These are phyloP conservation scores for Hypoxylon subgilvum DNA, from an alignment of 495 filamentous ascomycete genomes.

Conservation along the genomic window DNA sequence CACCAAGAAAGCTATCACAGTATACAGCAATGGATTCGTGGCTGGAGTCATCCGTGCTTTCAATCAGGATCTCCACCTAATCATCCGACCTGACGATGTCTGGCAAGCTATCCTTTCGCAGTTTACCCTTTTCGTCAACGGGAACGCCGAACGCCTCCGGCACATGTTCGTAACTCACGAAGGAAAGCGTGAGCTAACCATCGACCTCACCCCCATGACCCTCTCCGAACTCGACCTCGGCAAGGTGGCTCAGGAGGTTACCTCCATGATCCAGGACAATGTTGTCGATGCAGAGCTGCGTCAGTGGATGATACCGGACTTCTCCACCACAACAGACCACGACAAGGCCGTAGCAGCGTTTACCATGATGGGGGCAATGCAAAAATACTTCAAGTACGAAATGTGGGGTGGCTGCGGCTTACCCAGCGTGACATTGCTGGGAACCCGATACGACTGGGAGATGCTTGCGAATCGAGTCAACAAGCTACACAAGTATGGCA, in stretches of 20 bases:
- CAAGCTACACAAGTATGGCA: slow-evolving; percentile 46
- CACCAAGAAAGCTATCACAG: not conserved
- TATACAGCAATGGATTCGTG: not conserved
- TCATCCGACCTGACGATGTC: slow-evolving; percentile 49
- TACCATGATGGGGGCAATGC: slow-evolving; percentile 17
- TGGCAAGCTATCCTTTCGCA: slow-evolving; percentile 50
- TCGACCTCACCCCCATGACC: not conserved
- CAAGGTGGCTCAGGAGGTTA: not conserved
- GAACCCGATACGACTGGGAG: slow-evolving; percentile 51
- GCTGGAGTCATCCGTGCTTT: not conserved
- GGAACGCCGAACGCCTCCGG: slow-evolving; percentile 46
- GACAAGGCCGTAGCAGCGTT: slow-evolving; percentile 26
- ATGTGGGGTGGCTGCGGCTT: slow-evolving; percentile 47
- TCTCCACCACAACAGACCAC: slow-evolving; percentile 33
- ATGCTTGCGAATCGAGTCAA: slow-evolving; percentile 43
- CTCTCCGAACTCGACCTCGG: not conserved
- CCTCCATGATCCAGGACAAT: not conserved
- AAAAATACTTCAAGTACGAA: slow-evolving; percentile 5
- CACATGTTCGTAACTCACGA: slow-evolving; percentile 45
- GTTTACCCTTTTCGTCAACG: slow-evolving; percentile 44
- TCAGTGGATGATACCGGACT: slow-evolving; percentile 38
- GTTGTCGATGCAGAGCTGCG: slow-evolving; percentile 15
- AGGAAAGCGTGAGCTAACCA: slow-evolving; percentile 39
- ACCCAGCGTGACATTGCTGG: slow-evolving; percentile 57
- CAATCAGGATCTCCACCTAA: slow-evolving; percentile 41